These are phyloP conservation scores for Lineolata rhizophorae DNA, from an alignment of 495 filamentous ascomycete genomes.

Conservation along the genomic window DNA sequence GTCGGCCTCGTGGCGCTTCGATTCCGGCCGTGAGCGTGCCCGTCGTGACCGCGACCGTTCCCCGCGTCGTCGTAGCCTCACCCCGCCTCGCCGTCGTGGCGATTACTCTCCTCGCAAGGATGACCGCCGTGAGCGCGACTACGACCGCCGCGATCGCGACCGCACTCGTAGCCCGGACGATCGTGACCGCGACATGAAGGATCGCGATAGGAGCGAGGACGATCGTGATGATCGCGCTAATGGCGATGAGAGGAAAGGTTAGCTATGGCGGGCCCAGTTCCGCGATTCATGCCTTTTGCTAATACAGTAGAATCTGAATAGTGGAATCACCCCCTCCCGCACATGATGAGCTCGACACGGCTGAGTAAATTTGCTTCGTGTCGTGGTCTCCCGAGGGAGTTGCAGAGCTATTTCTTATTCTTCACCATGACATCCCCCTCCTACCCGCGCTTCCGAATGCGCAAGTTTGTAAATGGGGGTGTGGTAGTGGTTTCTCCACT, in stretches of 20 bases:
- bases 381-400: too few relatives aligned
- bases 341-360: constrained; percentile 93
- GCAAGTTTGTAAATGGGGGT: too few relatives aligned
- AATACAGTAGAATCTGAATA: constrained; percentile 4
- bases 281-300: too few relatives aligned
- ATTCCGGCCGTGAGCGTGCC: constrained; percentile 27
- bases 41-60: constrained; percentile 40
- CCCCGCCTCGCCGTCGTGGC: constrained; percentile 53
- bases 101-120: constrained; percentile 84
- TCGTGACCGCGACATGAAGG: constrained; percentile 42
- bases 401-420: too few relatives aligned
- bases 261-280: constrained; percentile 12
- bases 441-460: too few relatives aligned
- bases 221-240: constrained; percentile 42
- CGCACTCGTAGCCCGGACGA: constrained; percentile 38
- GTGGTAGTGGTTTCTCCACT: too few relatives aligned
- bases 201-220: constrained; percentile 29
- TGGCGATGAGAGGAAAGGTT: constrained; percentile 80
- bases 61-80: constrained; percentile 50
- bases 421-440: too few relatives aligned
- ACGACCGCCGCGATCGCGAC: constrained; percentile 47
- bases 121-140: constrained; percentile 62
- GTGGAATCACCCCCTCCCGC: constrained; percentile 60
- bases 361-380: too few relatives aligned
- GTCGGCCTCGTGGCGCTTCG: constrained; percentile 96